These are phyloP conservation scores for Carex cristatella DNA, from an alignment of 176 grass and related monocot species.

Conservation along the genomic window DNA sequence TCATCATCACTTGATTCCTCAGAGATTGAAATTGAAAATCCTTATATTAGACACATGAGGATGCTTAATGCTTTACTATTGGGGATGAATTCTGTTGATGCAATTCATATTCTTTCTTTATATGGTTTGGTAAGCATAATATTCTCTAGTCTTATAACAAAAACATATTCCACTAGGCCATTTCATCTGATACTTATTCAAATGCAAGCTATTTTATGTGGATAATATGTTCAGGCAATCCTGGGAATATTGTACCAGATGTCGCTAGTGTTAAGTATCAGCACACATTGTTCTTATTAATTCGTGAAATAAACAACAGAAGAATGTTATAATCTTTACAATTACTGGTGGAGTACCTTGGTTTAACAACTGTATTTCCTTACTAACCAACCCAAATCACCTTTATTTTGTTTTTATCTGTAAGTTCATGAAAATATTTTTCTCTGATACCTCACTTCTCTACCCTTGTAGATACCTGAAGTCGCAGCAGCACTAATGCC, in stretches of 20 bases:
- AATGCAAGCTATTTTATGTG: too few species aligned
- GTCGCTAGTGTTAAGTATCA: not conserved
- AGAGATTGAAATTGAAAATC: conserved; percentile 33
- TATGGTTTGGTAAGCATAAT: conserved; percentile 57
- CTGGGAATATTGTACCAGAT: too few species aligned
- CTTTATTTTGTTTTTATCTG: not conserved
- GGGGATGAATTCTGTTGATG: conserved; percentile 47
- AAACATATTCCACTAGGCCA: not conserved
- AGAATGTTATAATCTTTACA: conserved; percentile 4
- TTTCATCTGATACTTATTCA: not conserved
- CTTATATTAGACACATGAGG: conserved; percentile 48
- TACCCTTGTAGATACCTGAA: conserved; percentile 69
- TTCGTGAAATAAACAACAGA: not conserved
- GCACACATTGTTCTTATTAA: conserved; percentile 8
- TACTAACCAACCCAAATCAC: not conserved
- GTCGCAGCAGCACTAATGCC: conserved; percentile 87
- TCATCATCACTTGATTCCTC: conserved; percentile 14
- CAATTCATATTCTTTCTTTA: conserved; percentile 78
- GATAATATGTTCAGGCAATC: too few species aligned
- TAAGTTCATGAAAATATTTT: conserved; percentile 13
- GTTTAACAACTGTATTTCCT: not conserved
- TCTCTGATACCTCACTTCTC: conserved; percentile 11
- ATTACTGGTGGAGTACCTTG: too few species aligned
- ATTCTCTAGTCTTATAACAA: not conserved
- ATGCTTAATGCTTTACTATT: conserved; percentile 55